phyloP scores from a whole-genome alignment of 2,329 filamentous ascomycete species.

The Colletotrichum kahawae region DNA sequence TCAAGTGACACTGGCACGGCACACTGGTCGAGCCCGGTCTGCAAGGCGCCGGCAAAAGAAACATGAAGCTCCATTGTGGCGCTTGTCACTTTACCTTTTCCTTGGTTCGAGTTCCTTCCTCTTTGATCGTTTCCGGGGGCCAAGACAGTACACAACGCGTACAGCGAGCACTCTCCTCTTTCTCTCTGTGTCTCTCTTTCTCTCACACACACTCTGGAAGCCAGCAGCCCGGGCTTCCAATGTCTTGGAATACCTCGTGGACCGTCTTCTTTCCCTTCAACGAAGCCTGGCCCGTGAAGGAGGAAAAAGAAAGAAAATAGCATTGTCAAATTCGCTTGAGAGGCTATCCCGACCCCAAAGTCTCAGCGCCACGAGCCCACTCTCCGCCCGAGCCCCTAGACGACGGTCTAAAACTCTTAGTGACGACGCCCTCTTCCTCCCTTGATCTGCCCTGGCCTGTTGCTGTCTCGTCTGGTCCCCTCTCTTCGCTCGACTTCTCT shows the following conservation, averaged over 20 bases:
- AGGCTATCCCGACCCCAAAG: not conserved
- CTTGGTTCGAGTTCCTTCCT: not conserved
- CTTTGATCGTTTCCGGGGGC: not conserved
- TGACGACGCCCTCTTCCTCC: slow-evolving; percentile 15
- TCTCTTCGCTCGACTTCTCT: not conserved
- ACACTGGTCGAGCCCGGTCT: not conserved
- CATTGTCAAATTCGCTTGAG: not conserved
- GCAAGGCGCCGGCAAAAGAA: slow-evolving; percentile 16
- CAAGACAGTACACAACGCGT: not conserved
- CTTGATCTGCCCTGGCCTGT: slow-evolving; percentile 2
- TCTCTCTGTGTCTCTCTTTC: not conserved
- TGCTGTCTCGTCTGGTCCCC: not conserved
- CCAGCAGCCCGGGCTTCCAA: not conserved
- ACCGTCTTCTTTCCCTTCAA: not conserved
- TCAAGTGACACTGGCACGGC: not conserved
- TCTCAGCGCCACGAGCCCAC: slow-evolving; percentile 16
- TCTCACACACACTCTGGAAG: not conserved
- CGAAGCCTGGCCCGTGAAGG: not conserved
- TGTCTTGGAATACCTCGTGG: slow-evolving; percentile 17
- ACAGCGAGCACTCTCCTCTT: not conserved
- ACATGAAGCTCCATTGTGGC: slow-evolving; percentile 7
- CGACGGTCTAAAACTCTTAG: slow-evolving; percentile 6
- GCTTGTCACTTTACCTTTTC: slow-evolving; percentile 1
- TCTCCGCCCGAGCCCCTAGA: slow-evolving; percentile 7
- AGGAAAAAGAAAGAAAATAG: not conserved